These are phyloP conservation scores for Volvox africanus DNA, from an alignment of 139 green algal species.

Conservation along the genomic window DNA sequence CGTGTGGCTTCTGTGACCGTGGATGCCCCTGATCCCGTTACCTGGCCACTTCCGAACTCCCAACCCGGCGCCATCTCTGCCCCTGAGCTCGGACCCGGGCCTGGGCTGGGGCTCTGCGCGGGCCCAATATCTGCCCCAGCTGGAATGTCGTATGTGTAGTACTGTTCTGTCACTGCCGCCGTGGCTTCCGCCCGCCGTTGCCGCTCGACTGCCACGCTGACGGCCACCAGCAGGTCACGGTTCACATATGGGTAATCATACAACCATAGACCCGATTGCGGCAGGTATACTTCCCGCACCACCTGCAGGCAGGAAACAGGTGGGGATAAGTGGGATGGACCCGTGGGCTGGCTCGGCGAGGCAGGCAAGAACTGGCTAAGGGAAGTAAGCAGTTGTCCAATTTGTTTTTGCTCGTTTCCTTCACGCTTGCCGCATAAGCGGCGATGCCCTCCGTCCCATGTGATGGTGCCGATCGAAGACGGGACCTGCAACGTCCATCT, in stretches of 20 bases:
- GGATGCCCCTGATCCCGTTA: background rate
- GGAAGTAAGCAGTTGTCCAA: no score
- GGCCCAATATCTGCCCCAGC: background rate
- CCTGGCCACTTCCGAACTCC: no score
- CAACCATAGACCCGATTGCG: slow-evolving; percentile 82
- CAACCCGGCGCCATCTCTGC: background rate
- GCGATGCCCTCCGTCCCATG: no score
- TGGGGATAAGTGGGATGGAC: background rate
- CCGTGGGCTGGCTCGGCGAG: no score
- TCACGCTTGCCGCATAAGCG: no score
- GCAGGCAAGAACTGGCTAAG: no score
- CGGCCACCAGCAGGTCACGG: slow-evolving; percentile 75
- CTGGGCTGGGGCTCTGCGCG: background rate
- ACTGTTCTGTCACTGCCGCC: background rate
- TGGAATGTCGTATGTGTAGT: slow-evolving; percentile 26
- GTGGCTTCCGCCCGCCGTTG: slow-evolving; percentile 43
- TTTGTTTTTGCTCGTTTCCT: no score
- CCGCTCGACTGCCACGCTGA: slow-evolving; percentile 76
- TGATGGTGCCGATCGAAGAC: no score
- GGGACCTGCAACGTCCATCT: no score
- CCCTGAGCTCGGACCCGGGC: background rate
- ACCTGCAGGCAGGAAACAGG: slow-evolving; percentile 61
- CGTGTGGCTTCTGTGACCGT: no score
- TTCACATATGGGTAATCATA: slow-evolving; percentile 86
- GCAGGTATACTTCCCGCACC: slow-evolving; percentile 89